Base-by-base conservation (phyloP, 805 yeast genomes). In the Kuraishia hungarica region DNA sequence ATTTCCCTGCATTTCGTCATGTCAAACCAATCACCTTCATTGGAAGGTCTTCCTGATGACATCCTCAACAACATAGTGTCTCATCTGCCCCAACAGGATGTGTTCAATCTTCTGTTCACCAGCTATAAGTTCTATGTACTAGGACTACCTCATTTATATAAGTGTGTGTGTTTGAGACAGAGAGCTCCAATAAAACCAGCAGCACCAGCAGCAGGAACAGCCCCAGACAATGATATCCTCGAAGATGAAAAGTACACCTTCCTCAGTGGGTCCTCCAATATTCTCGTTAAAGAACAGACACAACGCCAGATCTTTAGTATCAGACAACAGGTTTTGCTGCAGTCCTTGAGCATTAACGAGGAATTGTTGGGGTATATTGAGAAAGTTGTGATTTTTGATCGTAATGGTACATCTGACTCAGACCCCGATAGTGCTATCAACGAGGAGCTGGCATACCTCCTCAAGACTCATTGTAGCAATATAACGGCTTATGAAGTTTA, bases 241-340 rank as follows among this genome's bases (percentile, higher is more conserved):
- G 51, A 70, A 2, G 78, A 73, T 20, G 60, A 72, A 0, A 60
- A 61, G 2, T 68, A 58, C 51, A 75, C 82, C 0, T 68, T 71
- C 51, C 54, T 80, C 2, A 70, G 78, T 19, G 75, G 76, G 0
- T 58, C 68, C 23, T 59, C 65, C 6, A 67, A 72, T 2, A 61
- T 71, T 2, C 60, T 67, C 13, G 72, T 73, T 48, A 66, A 68
- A 11, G 57, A 54, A 0, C 70, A 71, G 46, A 72, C 72, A 51
- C 73, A 76, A 53, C 72, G 68, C 29, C 59, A 72, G 50, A 63
- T 76, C 20, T 63, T 72, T 11, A 59, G 66, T 26, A 64, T 72
- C 22, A 71, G 78, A 57, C 68, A 82, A 51, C 70, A 70, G 46
- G 66, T 75, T 2, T 63, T 83, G 48, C 51, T 71, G 13, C 72